A percentile compares a stretch with the other conserved stretches of the same genome.
phyloP scores from a whole-genome alignment of 108 stramenopile genomes.

The Stephanodiscus triporus region DNA sequence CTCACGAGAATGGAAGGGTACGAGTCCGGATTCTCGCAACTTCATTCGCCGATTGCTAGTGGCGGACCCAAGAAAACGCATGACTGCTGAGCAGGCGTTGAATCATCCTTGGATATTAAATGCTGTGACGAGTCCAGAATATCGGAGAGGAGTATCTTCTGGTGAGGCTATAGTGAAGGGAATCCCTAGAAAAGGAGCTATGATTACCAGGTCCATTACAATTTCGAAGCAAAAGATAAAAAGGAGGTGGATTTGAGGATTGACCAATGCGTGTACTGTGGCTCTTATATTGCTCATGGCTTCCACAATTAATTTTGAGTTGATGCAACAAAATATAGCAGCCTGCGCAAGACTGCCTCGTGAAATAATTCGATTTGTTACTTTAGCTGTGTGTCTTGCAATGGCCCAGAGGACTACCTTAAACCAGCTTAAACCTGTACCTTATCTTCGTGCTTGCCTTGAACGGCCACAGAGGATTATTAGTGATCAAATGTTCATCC shows the following conservation, averaged over 20 bases:
- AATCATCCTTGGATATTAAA: conserved; percentile 46
- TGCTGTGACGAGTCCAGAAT: background rate
- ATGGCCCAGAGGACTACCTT: background rate
- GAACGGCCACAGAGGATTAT: background rate
- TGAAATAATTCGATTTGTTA: background rate
- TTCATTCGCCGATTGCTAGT: conserved; percentile 61
- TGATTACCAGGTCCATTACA: background rate
- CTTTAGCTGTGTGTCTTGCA: background rate
- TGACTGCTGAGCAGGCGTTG: conserved; percentile 76
- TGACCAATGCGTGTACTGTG: too few relatives aligned
- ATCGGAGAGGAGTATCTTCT: background rate
- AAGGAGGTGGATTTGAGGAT: background rate
- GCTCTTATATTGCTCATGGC: too few relatives aligned
- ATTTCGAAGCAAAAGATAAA: background rate
- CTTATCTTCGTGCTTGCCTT: background rate
- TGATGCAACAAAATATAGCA: too few relatives aligned
- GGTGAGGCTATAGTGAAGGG: background rate
- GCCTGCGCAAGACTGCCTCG: too few relatives aligned
- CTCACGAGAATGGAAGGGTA: conserved; percentile 73
- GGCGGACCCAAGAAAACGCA: conserved; percentile 64
- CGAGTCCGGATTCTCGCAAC: conserved; percentile 55
- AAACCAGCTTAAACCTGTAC: too few relatives aligned
- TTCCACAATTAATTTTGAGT: too few relatives aligned
- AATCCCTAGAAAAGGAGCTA: background rate
- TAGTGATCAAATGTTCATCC: background rate